These are phyloP conservation scores for Carex kokanica DNA, from an alignment of 176 grass and related monocot genomes.

Conservation along the genomic window DNA sequence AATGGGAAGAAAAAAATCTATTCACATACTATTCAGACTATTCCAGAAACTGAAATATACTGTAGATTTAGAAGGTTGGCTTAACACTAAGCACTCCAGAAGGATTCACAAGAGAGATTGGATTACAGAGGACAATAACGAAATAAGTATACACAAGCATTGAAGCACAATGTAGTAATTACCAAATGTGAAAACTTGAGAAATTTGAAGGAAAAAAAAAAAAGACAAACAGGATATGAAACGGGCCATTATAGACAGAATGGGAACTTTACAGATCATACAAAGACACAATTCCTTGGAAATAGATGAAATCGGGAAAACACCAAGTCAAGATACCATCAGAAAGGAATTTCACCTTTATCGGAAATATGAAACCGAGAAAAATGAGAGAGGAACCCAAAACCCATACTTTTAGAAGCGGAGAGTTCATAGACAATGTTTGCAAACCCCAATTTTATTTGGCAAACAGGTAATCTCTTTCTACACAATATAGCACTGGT, in stretches of 20 bases:
- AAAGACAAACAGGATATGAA: background rate
- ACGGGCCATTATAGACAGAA: background rate
- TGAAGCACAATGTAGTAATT: background rate
- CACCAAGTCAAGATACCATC: background rate
- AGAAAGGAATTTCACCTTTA: background rate
- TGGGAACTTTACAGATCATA: background rate
- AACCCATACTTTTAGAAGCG: background rate
- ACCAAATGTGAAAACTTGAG: background rate
- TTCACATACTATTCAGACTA: background rate
- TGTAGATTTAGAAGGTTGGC: background rate
- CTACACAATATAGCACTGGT: background rate
- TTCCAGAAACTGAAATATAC: background rate
- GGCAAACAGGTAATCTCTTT: background rate
- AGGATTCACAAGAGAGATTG: background rate
- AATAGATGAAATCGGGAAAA: background rate
- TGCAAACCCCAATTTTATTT: background rate
- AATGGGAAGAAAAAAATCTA: background rate
- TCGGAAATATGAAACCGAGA: background rate
- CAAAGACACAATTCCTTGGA: background rate
- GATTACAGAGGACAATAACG: background rate
- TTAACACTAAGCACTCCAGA: background rate
- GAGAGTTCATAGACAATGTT: background rate
- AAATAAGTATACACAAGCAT: background rate
- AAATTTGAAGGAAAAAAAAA: background rate
- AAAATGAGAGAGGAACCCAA: background rate